A percentile compares a stretch with the other conserved stretches of the same genome.
phyloP scores from a whole-genome alignment of 164 flowering plant species.

The Macadamia tetraphylla region DNA sequence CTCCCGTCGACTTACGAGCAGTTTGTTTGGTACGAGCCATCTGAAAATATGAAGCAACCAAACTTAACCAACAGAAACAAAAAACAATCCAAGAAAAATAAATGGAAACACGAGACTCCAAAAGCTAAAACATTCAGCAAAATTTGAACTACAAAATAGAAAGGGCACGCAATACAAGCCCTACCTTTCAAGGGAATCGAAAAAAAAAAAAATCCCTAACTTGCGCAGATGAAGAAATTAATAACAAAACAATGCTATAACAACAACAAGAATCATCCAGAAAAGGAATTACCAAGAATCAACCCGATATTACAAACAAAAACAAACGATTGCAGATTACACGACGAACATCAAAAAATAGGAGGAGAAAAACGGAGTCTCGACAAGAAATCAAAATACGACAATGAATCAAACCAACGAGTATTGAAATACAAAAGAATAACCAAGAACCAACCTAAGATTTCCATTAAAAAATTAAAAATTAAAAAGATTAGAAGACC shows the following conservation, averaged over 20 bases:
- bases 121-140: background rate
- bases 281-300: background rate
- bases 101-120: background rate
- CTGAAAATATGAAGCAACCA: slow-evolving; percentile 10
- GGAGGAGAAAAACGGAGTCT: too few relatives aligned
- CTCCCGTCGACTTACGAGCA: slow-evolving; percentile 84
- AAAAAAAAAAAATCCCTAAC: too few relatives aligned
- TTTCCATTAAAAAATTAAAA: too few relatives aligned
- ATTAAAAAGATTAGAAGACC: too few relatives aligned
- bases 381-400: too few relatives aligned
- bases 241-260: too few relatives aligned
- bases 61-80: background rate
- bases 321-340: too few relatives aligned
- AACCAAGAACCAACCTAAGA: background rate
- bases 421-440: background rate
- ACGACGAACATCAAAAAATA: too few relatives aligned
- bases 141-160: background rate
- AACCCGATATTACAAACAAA: too few relatives aligned
- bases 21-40: slow-evolving; percentile 95
- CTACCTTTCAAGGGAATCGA: too few relatives aligned
- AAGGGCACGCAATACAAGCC: background rate
- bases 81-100: background rate
- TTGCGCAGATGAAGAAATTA: too few relatives aligned
- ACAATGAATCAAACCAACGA: too few relatives aligned
- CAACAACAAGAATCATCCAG: background rate